Base-by-base conservation (phyloP, 306 rosid genomes). In the Senna siamea region DNA sequence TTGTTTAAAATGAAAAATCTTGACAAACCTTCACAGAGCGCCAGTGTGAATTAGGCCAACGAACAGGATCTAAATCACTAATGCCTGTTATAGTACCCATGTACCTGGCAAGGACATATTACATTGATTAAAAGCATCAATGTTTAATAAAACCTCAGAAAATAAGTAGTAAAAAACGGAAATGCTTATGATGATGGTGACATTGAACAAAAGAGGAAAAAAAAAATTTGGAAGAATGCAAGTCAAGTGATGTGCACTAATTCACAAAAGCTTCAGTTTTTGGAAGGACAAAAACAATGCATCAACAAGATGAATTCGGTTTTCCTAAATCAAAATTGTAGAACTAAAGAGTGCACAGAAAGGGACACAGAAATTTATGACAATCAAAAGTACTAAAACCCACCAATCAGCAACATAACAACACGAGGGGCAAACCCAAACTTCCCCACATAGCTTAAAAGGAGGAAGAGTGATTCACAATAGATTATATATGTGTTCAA, bases 11-110 rank as follows among this genome's bases (percentile, higher is more conserved):
- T 73, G 77, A 82, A 61, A 63, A 53, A 61, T 69, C 70, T 26
- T 40, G 54, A 74, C 90, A 73, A 74, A 89, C 94, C 94, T 89
- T 89, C 79, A 89, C 91, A 76, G 94, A 89, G 48, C 89, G 94
- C 94, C 94, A 89, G 66, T 89, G 88, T 71, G 94, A 89, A 76
- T 85, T 89, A 70, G 84, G 70, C 94, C 94, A 89, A 80, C 91
- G 91, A 77, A 79, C 85, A 8, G 89, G 81, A 80, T 89, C 91
- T 44, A 89, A 77, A 74, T 89, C 94, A 76, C 89, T 76, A 74
- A 86, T 86, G 34, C 91, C 91, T 70, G 94, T 89, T 51, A 89
- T 89, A 38, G 94, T 89, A 74, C 94, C 93, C 94, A 89, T 86
- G 82, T 86, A 89, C 43, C 94, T 89, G 85, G 72, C 66, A 76